A percentile compares a stretch with the other conserved stretches of the same genome.
Conservation (phyloP, 2,329 filamentous ascomycete species). For the Aaosphaeria pasadenensis region DNA sequence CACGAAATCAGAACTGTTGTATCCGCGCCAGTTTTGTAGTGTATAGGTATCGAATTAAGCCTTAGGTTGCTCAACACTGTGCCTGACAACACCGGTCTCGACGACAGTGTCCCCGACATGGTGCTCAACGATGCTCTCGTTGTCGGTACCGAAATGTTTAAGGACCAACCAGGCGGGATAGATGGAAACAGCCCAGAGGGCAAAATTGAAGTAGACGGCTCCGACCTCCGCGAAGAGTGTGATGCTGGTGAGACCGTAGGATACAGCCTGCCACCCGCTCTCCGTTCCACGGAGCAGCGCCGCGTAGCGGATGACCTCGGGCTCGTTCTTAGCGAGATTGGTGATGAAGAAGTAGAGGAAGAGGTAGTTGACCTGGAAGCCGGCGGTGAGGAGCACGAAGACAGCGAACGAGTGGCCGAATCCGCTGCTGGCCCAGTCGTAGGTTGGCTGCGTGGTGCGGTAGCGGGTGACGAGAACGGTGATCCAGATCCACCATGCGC, state of each 20-base stretch:
- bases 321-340: conserved; percentile 59
- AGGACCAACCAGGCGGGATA: conserved; percentile 66
- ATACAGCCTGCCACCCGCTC: conserved; percentile 70
- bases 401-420: conserved; percentile 67
- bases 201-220: conserved; percentile 68
- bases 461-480: conserved; percentile 64
- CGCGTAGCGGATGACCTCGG: conserved; percentile 66
- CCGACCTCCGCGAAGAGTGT: conserved; percentile 63
- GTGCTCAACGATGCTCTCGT: conserved; percentile 1
- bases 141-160: conserved; percentile 48
- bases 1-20: too few relatives aligned
- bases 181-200: conserved; percentile 63
- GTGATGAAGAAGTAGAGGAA: conserved; percentile 72
- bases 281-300: conserved; percentile 68
- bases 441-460: conserved; percentile 54
- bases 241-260: conserved; percentile 65
- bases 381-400: conserved; percentile 64
- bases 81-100: background rate
- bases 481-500: conserved; percentile 71
- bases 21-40: too few relatives aligned
- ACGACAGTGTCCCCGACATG: background rate
- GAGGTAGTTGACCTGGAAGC: conserved; percentile 72
- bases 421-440: conserved; percentile 62
- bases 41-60: too few relatives aligned
- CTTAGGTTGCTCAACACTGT: background rate